Evolutionary conservation across 1,139 yeast species (phyloP).

Genomic region (Debaryomyces sp.): DNA sequence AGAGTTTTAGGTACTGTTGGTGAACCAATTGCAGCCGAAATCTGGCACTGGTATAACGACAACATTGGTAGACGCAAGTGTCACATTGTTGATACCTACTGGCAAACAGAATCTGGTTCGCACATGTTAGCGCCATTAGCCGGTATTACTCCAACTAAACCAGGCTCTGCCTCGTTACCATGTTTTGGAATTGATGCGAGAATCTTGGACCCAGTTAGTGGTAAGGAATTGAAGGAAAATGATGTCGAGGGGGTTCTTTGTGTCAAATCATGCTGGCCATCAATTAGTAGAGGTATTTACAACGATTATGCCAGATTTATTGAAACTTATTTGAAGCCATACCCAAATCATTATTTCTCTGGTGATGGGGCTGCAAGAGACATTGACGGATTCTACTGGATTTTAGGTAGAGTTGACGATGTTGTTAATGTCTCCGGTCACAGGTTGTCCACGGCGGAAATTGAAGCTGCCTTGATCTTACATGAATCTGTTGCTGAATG

Average conservation of each 20-base stretch:
- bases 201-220: conserved; percentile 72
- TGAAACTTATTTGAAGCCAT: conserved; percentile 74
- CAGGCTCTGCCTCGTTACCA: conserved; percentile 80
- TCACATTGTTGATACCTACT: conserved; percentile 77
- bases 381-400: conserved; percentile 77
- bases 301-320: conserved; percentile 66
- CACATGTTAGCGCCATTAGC: conserved; percentile 74
- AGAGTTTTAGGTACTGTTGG: conserved; percentile 86
- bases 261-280: conserved; percentile 75
- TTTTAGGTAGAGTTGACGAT: conserved; percentile 80
- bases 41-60: conserved; percentile 91
- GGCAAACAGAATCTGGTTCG: conserved; percentile 85
- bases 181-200: conserved; percentile 73
- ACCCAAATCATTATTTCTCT: conserved; percentile 69
- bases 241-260: conserved; percentile 79
- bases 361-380: conserved; percentile 88
- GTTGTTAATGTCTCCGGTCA: conserved; percentile 84
- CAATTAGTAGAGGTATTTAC: conserved; percentile 77
- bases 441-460: conserved; percentile 79
- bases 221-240: conserved; percentile 61
- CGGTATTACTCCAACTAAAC: conserved; percentile 73
- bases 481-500: conserved; percentile 71
- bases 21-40: conserved; percentile 91
- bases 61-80: conserved; percentile 75
- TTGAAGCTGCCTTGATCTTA: conserved; percentile 77